A percentile compares a stretch with the other conserved stretches of the same genome.
Evolutionary conservation across 2,329 filamentous ascomycete genomes (phyloP).

Genomic region (Knufia petricola): DNA sequence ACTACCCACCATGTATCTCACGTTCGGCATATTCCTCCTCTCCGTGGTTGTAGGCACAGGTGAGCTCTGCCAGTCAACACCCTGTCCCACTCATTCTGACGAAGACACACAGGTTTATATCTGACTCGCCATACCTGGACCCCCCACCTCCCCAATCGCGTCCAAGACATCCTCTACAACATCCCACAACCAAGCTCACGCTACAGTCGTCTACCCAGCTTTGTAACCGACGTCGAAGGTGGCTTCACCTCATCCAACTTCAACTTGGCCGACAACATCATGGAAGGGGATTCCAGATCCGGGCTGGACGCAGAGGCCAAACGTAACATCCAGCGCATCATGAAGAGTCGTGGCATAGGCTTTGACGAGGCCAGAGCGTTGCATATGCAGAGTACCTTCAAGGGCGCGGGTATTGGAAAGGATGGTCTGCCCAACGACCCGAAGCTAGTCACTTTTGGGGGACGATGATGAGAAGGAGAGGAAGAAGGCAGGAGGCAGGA

Average conservation of each 20-base stretch:
- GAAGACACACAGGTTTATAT: conserved; percentile 53
- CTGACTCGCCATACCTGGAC: conserved; percentile 72
- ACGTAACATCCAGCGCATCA: conserved; percentile 73
- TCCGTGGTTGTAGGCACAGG: conserved; percentile 62
- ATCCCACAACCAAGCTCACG: too few species aligned
- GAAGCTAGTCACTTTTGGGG: conserved; percentile 90
- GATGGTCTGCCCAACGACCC: conserved; percentile 84
- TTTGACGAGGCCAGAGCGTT: conserved; percentile 87
- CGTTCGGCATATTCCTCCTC: conserved; percentile 66
- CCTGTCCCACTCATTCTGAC: conserved; percentile 10
- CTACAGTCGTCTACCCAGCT: conserved; percentile 72
- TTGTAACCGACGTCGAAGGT: conserved; percentile 76
- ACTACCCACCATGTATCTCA: conserved; percentile 58
- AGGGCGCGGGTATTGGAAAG: conserved; percentile 74
- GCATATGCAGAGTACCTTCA: conserved; percentile 78
- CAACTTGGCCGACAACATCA: conserved; percentile 70
- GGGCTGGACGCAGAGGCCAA: conserved; percentile 77
- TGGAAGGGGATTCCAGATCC: conserved; percentile 63
- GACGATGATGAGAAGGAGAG: conserved; percentile 20
- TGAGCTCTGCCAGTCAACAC: conserved; percentile 31
- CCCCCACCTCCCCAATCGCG: conserved; percentile 47
- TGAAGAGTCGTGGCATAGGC: conserved; percentile 70
- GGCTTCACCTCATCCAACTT: conserved; percentile 78
- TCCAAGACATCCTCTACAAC: conserved; percentile 28
- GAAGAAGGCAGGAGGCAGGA: too few species aligned